A percentile compares a stretch with the other conserved stretches of the same genome.
phyloP scores from a whole-genome alignment of 2,329 filamentous ascomycete species.

The Dendrostoma leiphaemia region DNA sequence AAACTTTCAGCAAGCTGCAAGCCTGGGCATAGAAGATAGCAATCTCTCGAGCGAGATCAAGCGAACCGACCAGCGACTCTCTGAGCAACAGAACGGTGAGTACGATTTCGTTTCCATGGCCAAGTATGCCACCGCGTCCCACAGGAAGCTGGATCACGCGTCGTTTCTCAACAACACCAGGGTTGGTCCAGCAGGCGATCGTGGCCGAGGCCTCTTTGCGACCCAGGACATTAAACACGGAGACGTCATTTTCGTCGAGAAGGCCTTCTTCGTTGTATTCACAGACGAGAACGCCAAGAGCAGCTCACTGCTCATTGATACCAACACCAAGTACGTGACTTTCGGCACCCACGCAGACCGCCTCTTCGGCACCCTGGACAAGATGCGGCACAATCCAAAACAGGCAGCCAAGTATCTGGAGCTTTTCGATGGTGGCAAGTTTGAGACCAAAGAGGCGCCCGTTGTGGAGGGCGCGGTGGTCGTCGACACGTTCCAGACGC shows the following conservation, averaged over 20 bases:
- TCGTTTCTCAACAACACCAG: slow-evolving; percentile 33
- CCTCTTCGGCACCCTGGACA: slow-evolving; percentile 12
- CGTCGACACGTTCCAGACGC: slow-evolving; percentile 21
- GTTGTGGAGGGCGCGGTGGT: slow-evolving; percentile 16
- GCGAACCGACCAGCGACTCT: neutral
- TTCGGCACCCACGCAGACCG: neutral
- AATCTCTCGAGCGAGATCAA: neutral
- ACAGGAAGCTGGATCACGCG: slow-evolving; percentile 30
- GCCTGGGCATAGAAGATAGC: neutral
- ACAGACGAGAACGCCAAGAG: neutral
- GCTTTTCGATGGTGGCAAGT: slow-evolving; percentile 17
- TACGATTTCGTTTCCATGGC: slow-evolving; percentile 30
- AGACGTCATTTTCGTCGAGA: slow-evolving; percentile 41
- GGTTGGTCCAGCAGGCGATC: slow-evolving; percentile 29
- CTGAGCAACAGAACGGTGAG: slow-evolving; percentile 26
- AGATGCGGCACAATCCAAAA: slow-evolving; percentile 19
- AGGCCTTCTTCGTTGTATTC: slow-evolving; percentile 25
- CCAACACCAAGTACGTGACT: neutral
- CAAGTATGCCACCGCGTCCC: slow-evolving; percentile 17
- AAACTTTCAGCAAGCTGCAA: neutral
- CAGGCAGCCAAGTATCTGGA: slow-evolving; percentile 18
- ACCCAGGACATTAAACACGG: slow-evolving; percentile 33
- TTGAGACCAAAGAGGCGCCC: slow-evolving; percentile 2
- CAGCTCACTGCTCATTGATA: neutral
- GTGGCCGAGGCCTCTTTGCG: slow-evolving; percentile 43